Evolutionary conservation across 805 yeast genomes (phyloP), one percentile per base, ranked within the genome.

Genomic region (Lachancea thermotolerans): DNA sequence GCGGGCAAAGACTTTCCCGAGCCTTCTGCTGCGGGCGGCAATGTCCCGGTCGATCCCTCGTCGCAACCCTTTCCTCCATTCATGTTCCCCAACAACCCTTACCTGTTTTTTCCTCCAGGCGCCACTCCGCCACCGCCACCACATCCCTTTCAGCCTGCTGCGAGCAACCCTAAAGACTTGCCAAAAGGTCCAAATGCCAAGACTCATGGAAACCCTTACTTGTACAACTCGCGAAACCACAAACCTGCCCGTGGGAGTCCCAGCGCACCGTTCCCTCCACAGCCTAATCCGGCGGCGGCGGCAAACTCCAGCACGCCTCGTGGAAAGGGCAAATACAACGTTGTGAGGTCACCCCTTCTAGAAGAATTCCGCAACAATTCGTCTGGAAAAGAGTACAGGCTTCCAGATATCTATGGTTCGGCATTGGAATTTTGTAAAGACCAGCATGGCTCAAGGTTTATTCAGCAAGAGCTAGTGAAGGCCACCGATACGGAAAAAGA

Each of bases 401-500:
- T 93, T 53, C 77, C 74, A 48, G 95, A 86, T 58, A 81, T 91
- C 31, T 77, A 79, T 53, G 96, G 95, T 7, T 89, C 84, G 60
- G 93, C 93, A 4, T 73, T 85, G 48, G 98, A 91, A 64, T 91
- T 93, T 56, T 79, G 95, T 41, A 86, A 86, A 53, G 99, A 93
- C 67, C 99, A 93, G 67, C 95, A 89, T 62, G 99, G 99, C 2
- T 90, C 98, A 4, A 74, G 99, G 52, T 93, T 91, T 58, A 91
- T 93, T 51, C 99, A 93, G 67, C 95, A 90, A 56, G 83, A 85
- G 57, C 70, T 91, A 39, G 83, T 81, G 11, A 65, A 64, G 7
- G 81, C 95, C 0, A 52, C 74, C 8, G 69, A 69, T n/a, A 82
- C 77, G 17, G 91, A 87, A 56, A 85, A 82, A 56, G 95, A 85